Conservation (phyloP, 805 yeast species). For the Starmera caribaea region DNA sequence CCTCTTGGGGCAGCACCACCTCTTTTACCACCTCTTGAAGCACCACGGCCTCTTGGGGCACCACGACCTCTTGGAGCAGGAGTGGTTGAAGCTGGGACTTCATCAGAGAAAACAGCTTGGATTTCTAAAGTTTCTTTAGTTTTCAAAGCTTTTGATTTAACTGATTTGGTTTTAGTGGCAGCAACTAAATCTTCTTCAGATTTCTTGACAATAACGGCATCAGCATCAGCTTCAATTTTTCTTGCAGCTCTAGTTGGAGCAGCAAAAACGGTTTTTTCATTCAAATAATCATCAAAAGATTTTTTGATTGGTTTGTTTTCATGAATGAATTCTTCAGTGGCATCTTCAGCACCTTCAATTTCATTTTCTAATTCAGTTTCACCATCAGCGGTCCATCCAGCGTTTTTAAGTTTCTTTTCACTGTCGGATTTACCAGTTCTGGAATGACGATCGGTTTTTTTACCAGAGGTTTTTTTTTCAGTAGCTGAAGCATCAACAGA, state of each 20-base stretch:
- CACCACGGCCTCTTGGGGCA: constrained; percentile 15
- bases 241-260: constrained; percentile 35
- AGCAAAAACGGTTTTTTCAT: constrained; percentile 48
- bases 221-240: constrained; percentile 26
- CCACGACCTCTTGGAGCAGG: constrained; percentile 24
- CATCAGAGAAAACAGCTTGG: constrained; percentile 62
- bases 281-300: constrained; percentile 83
- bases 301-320: constrained; percentile 44
- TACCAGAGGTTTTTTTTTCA: constrained; percentile 39
- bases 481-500: constrained; percentile 43
- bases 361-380: constrained; percentile 62
- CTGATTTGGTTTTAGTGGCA: constrained; percentile 56
- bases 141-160: constrained; percentile 67
- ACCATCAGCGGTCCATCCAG: constrained; percentile 81
- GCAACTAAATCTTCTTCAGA: constrained; percentile 50
- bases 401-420: constrained; percentile 67
- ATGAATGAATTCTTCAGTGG: constrained; percentile 36
- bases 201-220: constrained; percentile 56
- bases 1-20: constrained; percentile 16
- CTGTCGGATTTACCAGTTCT: constrained; percentile 80
- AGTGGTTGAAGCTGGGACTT: constrained; percentile 29
- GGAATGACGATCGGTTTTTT: constrained; percentile 71
- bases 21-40: constrained; percentile 18
- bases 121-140: constrained; percentile 72
- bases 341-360: constrained; percentile 41